Evolutionary conservation across 495 filamentous ascomycete species (phyloP).

Genomic region (Aspergillus ostianus): DNA sequence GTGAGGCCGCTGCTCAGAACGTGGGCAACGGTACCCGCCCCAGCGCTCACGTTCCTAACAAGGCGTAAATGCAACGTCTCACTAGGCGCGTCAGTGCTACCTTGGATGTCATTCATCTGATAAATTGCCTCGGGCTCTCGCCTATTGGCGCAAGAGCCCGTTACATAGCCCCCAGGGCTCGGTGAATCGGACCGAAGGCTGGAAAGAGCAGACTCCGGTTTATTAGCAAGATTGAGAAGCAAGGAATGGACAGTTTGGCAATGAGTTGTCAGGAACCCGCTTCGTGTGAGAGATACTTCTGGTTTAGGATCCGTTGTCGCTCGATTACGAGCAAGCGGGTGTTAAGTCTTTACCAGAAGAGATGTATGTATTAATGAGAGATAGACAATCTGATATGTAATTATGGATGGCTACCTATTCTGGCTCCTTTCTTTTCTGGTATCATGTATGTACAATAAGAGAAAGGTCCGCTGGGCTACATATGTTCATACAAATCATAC

Average conservation of each 20-base stretch:
- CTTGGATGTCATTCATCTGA: background rate
- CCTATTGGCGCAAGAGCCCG: background rate
- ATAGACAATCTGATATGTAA: constrained; percentile 17
- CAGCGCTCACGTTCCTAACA: constrained; percentile 39
- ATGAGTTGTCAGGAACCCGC: background rate
- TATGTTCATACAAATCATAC: constrained; percentile 5
- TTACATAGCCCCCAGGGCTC: constrained; percentile 1
- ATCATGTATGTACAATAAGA: background rate
- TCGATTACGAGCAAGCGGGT: background rate
- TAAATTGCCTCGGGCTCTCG: background rate
- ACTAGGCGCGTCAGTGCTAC: background rate
- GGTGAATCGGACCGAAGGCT: background rate
- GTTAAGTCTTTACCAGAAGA: constrained; percentile 19
- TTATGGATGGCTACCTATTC: constrained; percentile 3
- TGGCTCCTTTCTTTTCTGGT: background rate
- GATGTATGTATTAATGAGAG: constrained; percentile 21
- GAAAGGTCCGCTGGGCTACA: background rate
- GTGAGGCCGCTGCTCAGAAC: constrained; percentile 38
- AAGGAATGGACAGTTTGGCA: constrained; percentile 3
- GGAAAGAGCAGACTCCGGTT: background rate
- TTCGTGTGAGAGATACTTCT: constrained; percentile 20
- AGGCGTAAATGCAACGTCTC: constrained; percentile 21
- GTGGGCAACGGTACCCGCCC: constrained; percentile 39
- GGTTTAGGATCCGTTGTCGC: constrained; percentile 13
- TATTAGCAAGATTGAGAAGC: background rate